Base-by-base conservation (phyloP, 768 basidiomycete species). In the Lentinula sp. region DNA sequence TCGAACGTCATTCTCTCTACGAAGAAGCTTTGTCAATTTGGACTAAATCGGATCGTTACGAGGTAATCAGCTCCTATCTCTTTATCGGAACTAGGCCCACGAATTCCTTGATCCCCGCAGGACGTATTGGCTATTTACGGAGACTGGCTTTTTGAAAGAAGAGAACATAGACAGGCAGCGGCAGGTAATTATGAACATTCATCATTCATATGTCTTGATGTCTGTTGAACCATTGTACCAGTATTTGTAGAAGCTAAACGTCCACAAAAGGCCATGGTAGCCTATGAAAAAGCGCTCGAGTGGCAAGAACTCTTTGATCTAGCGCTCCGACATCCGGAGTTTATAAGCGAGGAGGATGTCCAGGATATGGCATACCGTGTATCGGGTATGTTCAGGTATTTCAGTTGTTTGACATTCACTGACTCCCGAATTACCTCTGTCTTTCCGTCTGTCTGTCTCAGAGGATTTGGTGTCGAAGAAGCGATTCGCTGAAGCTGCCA, bases 291-390 rank as follows among this genome's bases (percentile, higher is more conserved):
- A 60, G 89, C 90, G 0, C 75, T 93, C 35, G 84, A 89, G 58
- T 99, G 96, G 96, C 87, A 89, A 67, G 93, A 95, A 64, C 76
- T 97, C 0, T 98, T 99, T 71, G 86, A 91, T 28, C 75, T 97
- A 31, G 89, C 89, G 2, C 66, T 82, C 21, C 77, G 77, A 31
- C 23, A 45, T 56, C 9, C 23, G 15, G 78, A 82, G 52, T 74
- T 79, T 2, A 66, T 84, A 9, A 61, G 78, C 0, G 73, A 74
- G 32, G 85, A 88, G 11, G 86, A 90, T 48, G 68, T 93, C 9
- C 70, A 75, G 13, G 80, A 81, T 2, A 83, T 87, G 67, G 93
- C 84, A 11, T 86, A 89, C 69, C 86, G 93, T 16, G 77, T 95
- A 4, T 86, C 93, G 42, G 93, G 95, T 93, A 50, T 35, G 84